Conservation (phyloP, 306 rosid species). For the Ceratonia siliqua region DNA sequence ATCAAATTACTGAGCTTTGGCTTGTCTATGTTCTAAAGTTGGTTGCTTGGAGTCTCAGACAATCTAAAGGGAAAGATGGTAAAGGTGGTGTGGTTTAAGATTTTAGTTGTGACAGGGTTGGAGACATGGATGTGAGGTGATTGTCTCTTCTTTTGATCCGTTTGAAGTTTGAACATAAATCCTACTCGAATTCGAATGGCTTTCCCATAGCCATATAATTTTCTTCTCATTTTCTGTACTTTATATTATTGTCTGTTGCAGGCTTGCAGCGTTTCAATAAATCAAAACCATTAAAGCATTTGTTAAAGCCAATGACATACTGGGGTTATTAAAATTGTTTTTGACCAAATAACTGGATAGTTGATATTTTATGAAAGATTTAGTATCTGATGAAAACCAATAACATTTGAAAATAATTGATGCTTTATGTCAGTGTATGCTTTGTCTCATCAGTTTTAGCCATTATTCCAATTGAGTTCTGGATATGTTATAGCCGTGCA, state of each 20-base stretch:
- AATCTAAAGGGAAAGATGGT: background rate
- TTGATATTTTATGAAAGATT: background rate
- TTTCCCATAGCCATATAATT: no score
- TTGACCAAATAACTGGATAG: background rate
- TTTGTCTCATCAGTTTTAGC: background rate
- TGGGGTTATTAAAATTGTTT: background rate
- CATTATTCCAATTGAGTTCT: background rate
- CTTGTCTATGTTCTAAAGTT: background rate
- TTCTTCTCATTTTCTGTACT: no score
- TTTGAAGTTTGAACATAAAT: no score
- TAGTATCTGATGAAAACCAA: constrained; percentile 2
- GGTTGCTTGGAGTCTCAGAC: background rate
- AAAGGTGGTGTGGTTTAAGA: no score
- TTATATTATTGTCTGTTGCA: no score
- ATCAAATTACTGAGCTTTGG: background rate
- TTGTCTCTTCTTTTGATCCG: no score
- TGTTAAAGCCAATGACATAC: no score
- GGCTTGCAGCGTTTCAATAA: no score
- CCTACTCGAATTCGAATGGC: no score
- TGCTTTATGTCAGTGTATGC: constrained; percentile 18
- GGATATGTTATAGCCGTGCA: background rate
- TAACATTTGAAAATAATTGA: background rate
- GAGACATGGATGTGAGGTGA: no score
- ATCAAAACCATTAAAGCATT: no score
- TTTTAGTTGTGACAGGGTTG: no score